These are phyloP conservation scores for Phytophthora multivora DNA, from an alignment of 352 stramenopile species.

Conservation along the genomic window DNA sequence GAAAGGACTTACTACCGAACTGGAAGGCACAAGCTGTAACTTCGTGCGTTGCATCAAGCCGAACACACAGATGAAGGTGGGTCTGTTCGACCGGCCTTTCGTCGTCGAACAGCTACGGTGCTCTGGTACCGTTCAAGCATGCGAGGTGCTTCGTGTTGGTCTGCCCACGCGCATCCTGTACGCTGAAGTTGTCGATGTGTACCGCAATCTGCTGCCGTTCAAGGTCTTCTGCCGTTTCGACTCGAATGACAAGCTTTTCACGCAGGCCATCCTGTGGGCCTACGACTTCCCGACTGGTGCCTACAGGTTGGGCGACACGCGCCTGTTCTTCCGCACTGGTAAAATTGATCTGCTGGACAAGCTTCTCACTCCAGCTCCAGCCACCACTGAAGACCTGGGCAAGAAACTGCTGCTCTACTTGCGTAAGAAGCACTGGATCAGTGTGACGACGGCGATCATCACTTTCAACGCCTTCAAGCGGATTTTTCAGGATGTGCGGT, in stretches of 20 bases:
- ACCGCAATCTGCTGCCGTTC: constrained; percentile 67
- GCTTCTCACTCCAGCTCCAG: constrained; percentile 59
- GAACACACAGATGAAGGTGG: constrained; percentile 93
- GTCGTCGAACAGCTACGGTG: constrained; percentile 79
- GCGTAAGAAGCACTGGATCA: constrained; percentile 83
- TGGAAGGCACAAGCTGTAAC: constrained; percentile 89
- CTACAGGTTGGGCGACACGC: constrained; percentile 81
- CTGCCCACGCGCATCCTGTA: constrained; percentile 88
- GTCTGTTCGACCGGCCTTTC: constrained; percentile 78
- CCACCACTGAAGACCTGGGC: constrained; percentile 32
- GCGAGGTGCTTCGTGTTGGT: constrained; percentile 80
- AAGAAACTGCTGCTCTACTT: constrained; percentile 65
- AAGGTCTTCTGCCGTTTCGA: constrained; percentile 77
- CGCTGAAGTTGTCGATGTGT: constrained; percentile 84
- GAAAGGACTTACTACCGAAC: constrained; percentile 78
- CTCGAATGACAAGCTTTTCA: constrained; percentile 88
- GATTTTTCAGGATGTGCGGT: constrained; percentile 76
- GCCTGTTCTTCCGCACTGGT: constrained; percentile 85
- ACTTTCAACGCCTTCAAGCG: constrained; percentile 75
- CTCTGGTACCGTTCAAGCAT: constrained; percentile 79
- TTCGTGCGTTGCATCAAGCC: constrained; percentile 97
- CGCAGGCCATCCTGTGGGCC: constrained; percentile 78
- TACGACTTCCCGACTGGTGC: constrained; percentile 78
- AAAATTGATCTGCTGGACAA: constrained; percentile 87
- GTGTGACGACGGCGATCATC: constrained; percentile 65